Evolutionary conservation across 495 filamentous ascomycete species (phyloP).

Genomic region (Physcia stellaris): DNA sequence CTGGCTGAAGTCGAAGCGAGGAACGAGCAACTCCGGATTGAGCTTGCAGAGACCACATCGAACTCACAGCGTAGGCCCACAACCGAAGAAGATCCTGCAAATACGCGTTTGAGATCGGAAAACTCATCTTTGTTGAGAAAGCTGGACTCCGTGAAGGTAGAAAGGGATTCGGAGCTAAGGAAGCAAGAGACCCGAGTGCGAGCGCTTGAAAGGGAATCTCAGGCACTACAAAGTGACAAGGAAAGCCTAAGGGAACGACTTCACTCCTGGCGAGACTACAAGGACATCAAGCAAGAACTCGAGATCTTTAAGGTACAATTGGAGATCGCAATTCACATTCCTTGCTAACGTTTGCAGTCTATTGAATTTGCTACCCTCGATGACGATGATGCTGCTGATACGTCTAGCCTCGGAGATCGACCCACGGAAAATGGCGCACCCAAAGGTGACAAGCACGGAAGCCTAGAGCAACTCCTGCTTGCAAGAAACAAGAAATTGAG

Average conservation of each 20-base stretch:
- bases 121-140: constrained; percentile 82
- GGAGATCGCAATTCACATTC: neutral
- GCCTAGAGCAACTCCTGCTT: constrained; percentile 77
- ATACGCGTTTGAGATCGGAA: constrained; percentile 75
- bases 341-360: constrained; percentile 35
- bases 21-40: constrained; percentile 84
- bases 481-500: constrained; percentile 91
- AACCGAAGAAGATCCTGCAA: constrained; percentile 74
- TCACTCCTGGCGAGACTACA: constrained; percentile 85
- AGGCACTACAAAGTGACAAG: constrained; percentile 50
- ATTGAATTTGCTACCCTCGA: constrained; percentile 91
- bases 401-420: constrained; percentile 17
- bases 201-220: constrained; percentile 58
- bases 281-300: constrained; percentile 87
- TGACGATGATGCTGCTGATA: constrained; percentile 46
- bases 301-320: constrained; percentile 69
- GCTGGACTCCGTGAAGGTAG: constrained; percentile 66
- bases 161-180: constrained; percentile 64
- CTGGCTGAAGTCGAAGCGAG: constrained; percentile 85
- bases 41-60: constrained; percentile 78
- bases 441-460: constrained; percentile 55
- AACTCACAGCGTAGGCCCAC: constrained; percentile 46
- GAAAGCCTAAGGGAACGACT: constrained; percentile 64
- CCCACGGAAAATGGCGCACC: constrained; percentile 30
- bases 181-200: constrained; percentile 34